Conservation (phyloP, 2,329 filamentous ascomycete species). For the Fusarium sp. region DNA sequence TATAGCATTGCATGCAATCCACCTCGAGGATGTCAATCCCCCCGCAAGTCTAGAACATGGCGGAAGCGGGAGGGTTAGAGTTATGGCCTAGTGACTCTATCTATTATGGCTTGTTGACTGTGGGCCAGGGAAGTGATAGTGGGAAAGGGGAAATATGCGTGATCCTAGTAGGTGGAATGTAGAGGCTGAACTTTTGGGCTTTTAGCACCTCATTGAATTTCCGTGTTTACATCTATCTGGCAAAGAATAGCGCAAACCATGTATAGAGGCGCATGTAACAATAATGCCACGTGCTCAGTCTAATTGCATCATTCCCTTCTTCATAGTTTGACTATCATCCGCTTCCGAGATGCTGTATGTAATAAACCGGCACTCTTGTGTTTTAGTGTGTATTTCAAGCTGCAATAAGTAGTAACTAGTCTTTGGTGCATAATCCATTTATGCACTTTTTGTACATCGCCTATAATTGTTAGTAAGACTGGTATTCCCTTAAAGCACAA, state of each 20-base stretch:
- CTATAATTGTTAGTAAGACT: neutral
- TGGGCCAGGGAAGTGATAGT: neutral
- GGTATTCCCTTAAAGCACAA: fast-evolving
- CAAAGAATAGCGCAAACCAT: neutral
- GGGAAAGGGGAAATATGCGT: neutral
- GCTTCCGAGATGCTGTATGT: neutral
- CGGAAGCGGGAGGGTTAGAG: fast-evolving
- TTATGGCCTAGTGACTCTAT: neutral
- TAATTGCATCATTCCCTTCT: neutral
- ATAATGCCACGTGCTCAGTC: neutral
- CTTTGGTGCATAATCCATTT: neutral
- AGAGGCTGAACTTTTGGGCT: neutral
- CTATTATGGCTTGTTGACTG: neutral
- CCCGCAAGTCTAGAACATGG: neutral
- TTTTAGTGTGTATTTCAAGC: neutral
- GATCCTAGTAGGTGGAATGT: neutral
- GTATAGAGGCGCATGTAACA: neutral
- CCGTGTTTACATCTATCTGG: neutral
- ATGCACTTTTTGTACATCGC: neutral
- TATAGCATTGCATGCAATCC: fast-evolving
- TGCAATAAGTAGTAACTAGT: neutral
- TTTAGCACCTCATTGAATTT: neutral
- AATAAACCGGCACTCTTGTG: neutral
- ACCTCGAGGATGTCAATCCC: fast-evolving
- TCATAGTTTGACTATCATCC: neutral